Base-by-base conservation (phyloP, 1,284 basidiomycete species). In the Psilocybe mexicana region DNA sequence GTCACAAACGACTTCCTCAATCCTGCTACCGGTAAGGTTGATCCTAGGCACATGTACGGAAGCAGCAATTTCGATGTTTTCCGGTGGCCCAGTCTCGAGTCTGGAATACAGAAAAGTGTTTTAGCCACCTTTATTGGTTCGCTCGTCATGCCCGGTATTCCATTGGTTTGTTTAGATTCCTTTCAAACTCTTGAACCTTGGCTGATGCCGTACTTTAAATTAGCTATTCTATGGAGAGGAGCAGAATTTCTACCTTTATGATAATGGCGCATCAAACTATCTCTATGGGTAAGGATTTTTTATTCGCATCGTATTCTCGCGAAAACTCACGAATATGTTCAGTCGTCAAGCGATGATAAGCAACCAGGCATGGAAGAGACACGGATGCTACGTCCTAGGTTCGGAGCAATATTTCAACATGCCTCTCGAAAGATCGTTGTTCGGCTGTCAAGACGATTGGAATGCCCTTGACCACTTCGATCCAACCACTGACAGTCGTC, bases 391-490 rank as follows among this genome's bases (percentile, higher is more conserved):
- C 74, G 81, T 79, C 54, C 83, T 95, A 40, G 94, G 94, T 30
- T 94, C 94, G 3, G 81, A 85, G 61, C 93, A 96, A 69, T 96
- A 94, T 76, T 96, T 87, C 79, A 91, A 94, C 72, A 90, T 94
- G 82, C 89, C 90, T 1, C 78, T 95, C 61, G 88, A 91, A 59
- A 87, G 85, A 65, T 76, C 89, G 5, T 71, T 93, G 36, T 76
- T 92, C 25, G 93, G 93, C 52, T 96, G 94, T 69, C 67, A 88
- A 57, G 92, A 96, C 69, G 86, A 90, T 65, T 93, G 90, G 90
- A 94, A 95, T 70, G 84, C 89, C 2, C 83, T 94, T 25, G 94
- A 96, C 69, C 94, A 96, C 72, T 95, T 96, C 70, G 94, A 96
- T 72, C 92, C 93, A 33, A 95, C 93, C 0, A 77, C 86, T 2